Conservation (phyloP, 306 rosid genomes). For the Citrullus amarus region DNA sequence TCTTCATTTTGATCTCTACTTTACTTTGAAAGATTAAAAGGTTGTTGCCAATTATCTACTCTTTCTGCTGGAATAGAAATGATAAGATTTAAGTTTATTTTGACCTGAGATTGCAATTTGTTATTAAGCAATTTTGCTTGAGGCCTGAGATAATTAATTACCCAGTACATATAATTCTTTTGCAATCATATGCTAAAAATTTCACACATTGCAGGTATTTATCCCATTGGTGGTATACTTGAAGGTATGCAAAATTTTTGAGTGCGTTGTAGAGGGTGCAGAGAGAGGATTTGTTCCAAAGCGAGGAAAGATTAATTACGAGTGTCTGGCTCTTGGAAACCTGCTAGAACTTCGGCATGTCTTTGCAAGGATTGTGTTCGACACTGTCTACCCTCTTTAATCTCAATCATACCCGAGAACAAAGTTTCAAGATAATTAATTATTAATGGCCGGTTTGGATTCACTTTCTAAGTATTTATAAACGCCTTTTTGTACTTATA, state of each 20-base stretch:
- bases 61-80: not conserved
- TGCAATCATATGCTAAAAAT: constrained; percentile 2
- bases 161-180: not conserved
- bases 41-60: not conserved
- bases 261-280: constrained; percentile 23
- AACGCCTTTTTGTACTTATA: too few species aligned
- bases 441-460: not conserved
- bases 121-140: not conserved
- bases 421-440: not conserved
- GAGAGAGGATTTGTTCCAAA: constrained; percentile 23
- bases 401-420: constrained; percentile 7
- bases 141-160: not conserved
- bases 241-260: constrained; percentile 37
- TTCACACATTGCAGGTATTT: constrained; percentile 46
- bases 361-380: constrained; percentile 67
- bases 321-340: constrained; percentile 37
- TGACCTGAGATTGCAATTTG: not conserved
- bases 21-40: not conserved
- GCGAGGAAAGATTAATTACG: constrained; percentile 42
- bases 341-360: constrained; percentile 44
- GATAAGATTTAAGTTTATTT: not conserved
- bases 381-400: constrained; percentile 49
- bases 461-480: too few species aligned
- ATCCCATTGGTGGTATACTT: constrained; percentile 48
- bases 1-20: not conserved